Evolutionary conservation across 2,329 filamentous ascomycete genomes (phyloP), one percentile per base, ranked within the genome.

Genomic region (Aspergillus sp.): DNA sequence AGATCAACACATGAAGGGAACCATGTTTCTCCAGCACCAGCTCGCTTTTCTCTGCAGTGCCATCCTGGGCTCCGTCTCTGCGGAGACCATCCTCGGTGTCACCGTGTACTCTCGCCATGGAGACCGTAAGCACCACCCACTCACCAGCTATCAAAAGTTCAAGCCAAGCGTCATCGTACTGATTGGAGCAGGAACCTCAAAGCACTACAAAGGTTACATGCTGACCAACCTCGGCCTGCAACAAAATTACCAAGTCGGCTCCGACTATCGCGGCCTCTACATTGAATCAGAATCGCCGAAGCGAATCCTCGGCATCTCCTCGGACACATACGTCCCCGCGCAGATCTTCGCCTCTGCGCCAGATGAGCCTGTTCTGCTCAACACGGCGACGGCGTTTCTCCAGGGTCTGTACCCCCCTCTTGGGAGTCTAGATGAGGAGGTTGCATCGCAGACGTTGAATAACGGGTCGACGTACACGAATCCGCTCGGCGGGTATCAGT

Each of bases 391-490:
- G 56, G 89, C 86, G 31, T 96, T 96, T 79, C 79, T 93, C n/a
- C 92, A 96, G 78, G 91, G 87, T 28, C 82, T 96, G n/a, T 97
- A 96, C 74, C 92, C 93, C 11, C 91, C 92, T 1, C 84, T 89
- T 1, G 86, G 86, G 2, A 13, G 8, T 22, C 34, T 50, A 5
- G 43, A 47, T 17, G 13, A 45, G 3, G 72, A 77, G 5, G 72
- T 79, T 3, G 81, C 82, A 4, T 76, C 81, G 22, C 83, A 91
- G 77, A 86, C 80, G 2, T 84, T 96, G 46, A 86, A 86, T 69
- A 92, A 95, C 75, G 90, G 90, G 55, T 85, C 85, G 23, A 79
- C 76, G 4, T 81, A 92, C 9, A 79, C 86, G 62, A 81, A 87
- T 1, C 92, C 93, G 0, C 79, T 95, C 70, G 83, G 86, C 62